A percentile compares a stretch with the other conserved stretches of the same genome.
Evolutionary conservation across 106 monocot species (phyloP).

Genomic region (Acanthochlamys bracteata): DNA sequence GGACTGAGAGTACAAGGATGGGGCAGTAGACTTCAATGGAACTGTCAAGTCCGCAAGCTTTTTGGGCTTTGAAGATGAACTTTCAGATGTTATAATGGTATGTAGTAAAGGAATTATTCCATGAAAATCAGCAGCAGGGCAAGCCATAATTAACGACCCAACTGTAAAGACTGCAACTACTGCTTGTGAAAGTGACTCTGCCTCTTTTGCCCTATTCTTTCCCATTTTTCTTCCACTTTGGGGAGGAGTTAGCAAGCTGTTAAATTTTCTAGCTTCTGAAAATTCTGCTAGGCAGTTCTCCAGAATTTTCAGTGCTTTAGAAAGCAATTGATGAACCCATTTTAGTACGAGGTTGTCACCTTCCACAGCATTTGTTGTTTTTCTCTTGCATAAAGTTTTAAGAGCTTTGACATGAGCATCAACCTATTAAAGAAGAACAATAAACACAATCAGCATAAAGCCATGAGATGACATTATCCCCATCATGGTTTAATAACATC

Average conservation of each 20-base stretch:
- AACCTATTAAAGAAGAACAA: constrained; percentile 36
- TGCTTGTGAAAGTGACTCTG: constrained; percentile 40
- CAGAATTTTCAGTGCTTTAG: constrained; percentile 43
- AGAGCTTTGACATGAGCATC: constrained; percentile 97
- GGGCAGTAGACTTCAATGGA: constrained; percentile 45
- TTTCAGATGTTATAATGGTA: constrained; percentile 71
- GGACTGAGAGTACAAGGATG: constrained; percentile 74
- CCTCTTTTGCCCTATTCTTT: constrained; percentile 19
- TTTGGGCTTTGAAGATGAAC: constrained; percentile 35
- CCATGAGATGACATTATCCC: too few species aligned
- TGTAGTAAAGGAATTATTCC: constrained; percentile 58
- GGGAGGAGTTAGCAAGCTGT: constrained; percentile 38
- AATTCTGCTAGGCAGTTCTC: constrained; percentile 44
- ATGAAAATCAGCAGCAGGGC: constrained; percentile 59
- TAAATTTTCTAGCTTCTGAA: constrained; percentile 24
- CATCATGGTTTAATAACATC: too few species aligned
- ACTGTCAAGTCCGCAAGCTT: constrained; percentile 31
- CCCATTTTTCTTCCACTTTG: constrained; percentile 25
- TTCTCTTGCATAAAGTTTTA: constrained; percentile 76
- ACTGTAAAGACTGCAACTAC: constrained; percentile 69
- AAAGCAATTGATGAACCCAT: constrained; percentile 65
- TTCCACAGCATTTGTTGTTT: constrained; percentile 48
- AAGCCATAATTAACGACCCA: constrained; percentile 68
- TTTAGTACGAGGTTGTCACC: constrained; percentile 55
- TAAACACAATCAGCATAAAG: neutral